Base-by-base conservation (phyloP, 345 rosid genomes). In the Schrenkiella parvula region DNA sequence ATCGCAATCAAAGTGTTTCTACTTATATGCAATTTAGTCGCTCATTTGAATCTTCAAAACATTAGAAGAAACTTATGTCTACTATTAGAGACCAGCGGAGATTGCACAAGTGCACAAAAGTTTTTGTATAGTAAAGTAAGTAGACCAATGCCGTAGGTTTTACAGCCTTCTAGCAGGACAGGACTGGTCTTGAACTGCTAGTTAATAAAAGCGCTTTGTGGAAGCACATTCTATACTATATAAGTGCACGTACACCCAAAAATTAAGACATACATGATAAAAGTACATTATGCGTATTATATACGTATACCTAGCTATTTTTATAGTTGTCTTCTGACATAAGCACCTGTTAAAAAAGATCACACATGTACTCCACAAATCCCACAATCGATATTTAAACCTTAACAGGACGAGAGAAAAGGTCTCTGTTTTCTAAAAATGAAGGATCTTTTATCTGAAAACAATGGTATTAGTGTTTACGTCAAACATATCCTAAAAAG, bases 11-110 rank as follows among this genome's bases (percentile, higher is more conserved):
- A 47, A 31, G 53, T 57, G 72, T 57, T 28, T 57, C 66, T 10
- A 56, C 43, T 21, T 64, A 66, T 71, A 28, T 51, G 61, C 53
- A 39, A 19, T 38, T 39, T 72, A 43, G 63, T 72, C 7, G 53
- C 35, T 61, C 55, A 31, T 19, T 21, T 72, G 32, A 62, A 19
- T 50, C 47, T 63, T 64, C 47, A 64, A 54, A 42, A 35, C 65
- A 34, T 72, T 32, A 32, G 56, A 72, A 42, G 28, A 41, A 17
- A 15, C 32, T 41, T 43, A 31, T 52, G 35, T 63, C 14, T 39
- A 21, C 63, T 62, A 22, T 17, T 19, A 60, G 42, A 34, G 26
- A 71, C 51, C 46, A 55, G 18, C 8, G 19, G 5, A 53, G 1
- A 51, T 54, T 54, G 63, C 19, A 67, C 42, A 28, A 53, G 19